A percentile compares a stretch with the other conserved stretches of the same genome.
Evolutionary conservation across 352 stramenopile species (phyloP).

Genomic region (Blastocystis sp.): DNA sequence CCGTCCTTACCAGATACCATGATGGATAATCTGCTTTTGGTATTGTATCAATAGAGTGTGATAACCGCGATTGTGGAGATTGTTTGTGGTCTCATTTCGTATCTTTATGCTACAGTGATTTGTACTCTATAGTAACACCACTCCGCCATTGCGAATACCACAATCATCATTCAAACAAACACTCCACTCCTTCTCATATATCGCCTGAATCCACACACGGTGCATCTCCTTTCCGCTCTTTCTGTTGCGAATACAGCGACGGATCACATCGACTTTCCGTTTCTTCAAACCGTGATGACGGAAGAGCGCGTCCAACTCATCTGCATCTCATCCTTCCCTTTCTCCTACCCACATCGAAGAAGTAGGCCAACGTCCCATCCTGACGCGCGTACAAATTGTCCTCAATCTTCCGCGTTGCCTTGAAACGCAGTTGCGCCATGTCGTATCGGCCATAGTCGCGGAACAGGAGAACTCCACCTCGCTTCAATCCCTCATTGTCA

Average conservation of each 20-base stretch:
- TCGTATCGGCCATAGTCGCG: slow-evolving; percentile 76
- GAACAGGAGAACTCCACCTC: slow-evolving; percentile 65
- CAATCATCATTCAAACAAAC: slow-evolving; percentile 52
- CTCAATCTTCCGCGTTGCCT: slow-evolving; percentile 73
- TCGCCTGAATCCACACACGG: slow-evolving; percentile 75
- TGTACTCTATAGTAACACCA: no score
- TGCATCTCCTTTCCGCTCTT: slow-evolving; percentile 73
- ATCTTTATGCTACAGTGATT: no score
- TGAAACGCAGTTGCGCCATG: slow-evolving; percentile 75
- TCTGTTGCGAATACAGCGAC: slow-evolving; percentile 74
- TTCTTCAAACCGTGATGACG: slow-evolving; percentile 64
- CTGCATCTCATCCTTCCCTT: background rate
- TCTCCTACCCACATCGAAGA: slow-evolving; percentile 63
- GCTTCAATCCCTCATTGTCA: slow-evolving; percentile 45
- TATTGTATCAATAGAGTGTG: no score
- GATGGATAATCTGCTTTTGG: no score
- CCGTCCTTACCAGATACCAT: no score
- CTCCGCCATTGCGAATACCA: no score
- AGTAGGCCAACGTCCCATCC: slow-evolving; percentile 77
- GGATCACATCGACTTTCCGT: slow-evolving; percentile 74
- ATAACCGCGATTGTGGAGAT: no score
- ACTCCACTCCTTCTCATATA: slow-evolving; percentile 68
- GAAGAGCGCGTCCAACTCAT: slow-evolving; percentile 47
- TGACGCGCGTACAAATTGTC: slow-evolving; percentile 78
- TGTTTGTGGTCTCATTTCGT: no score